Evolutionary conservation across 768 basidiomycete genomes (phyloP).

Genomic region (Mycena leptocephala): DNA sequence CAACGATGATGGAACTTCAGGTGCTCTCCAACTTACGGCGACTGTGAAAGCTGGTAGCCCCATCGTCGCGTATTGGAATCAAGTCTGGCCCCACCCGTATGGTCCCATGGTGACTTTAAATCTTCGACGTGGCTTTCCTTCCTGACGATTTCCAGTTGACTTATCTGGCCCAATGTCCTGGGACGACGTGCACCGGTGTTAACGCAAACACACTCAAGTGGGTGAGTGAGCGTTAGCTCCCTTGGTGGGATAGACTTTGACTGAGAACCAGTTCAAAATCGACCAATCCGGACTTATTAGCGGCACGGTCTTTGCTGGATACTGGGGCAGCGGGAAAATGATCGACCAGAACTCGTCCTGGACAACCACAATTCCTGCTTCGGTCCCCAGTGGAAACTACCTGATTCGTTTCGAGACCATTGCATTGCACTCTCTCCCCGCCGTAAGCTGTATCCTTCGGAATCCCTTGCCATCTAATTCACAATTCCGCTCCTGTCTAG

Average conservation of each 20-base stretch:
- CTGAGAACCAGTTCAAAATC: constrained; percentile 58
- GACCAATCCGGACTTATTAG: constrained; percentile 63
- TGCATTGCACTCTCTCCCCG: constrained; percentile 67
- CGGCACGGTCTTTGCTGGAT: constrained; percentile 57
- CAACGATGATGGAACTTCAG: constrained; percentile 61
- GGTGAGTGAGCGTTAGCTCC: constrained; percentile 43
- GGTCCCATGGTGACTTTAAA: constrained; percentile 57
- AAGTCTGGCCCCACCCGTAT: constrained; percentile 60
- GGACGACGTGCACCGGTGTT: constrained; percentile 58
- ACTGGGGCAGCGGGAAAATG: constrained; percentile 63
- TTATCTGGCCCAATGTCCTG: constrained; percentile 64
- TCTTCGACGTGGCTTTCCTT: background rate
- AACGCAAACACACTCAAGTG: constrained; percentile 58
- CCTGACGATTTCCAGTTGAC: constrained; percentile 49
- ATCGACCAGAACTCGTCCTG: constrained; percentile 61
- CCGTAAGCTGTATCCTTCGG: constrained; percentile 50
- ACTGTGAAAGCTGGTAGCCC: constrained; percentile 59
- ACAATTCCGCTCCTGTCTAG: constrained; percentile 41
- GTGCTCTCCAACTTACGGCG: constrained; percentile 60
- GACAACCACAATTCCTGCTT: constrained; percentile 62
- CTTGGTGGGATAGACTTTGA: background rate
- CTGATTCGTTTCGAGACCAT: constrained; percentile 68
- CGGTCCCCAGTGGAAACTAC: constrained; percentile 61
- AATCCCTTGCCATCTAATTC: background rate
- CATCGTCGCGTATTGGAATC: constrained; percentile 64